Evolutionary conservation across 495 filamentous ascomycete genomes (phyloP).

Genomic region (Elaphomyces granulatus): DNA sequence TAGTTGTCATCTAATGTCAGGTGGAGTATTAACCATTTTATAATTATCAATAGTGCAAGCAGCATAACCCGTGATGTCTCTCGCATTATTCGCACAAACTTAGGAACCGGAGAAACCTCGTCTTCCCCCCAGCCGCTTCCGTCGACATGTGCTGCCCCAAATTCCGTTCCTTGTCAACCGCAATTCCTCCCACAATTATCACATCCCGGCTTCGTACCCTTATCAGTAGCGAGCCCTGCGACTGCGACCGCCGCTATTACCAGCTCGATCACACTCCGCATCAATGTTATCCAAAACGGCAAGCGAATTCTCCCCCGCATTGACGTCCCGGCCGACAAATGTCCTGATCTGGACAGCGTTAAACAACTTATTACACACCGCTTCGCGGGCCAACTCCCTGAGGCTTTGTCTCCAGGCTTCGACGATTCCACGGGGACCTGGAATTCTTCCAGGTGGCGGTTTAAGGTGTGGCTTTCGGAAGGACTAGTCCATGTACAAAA

Average conservation of each 20-base stretch:
- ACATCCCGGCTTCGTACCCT: not conserved
- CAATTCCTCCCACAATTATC: not conserved
- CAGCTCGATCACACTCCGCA: conserved; percentile 19
- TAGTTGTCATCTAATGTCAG: not conserved
- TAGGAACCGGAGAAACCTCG: too few relatives aligned
- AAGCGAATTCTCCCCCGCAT: conserved; percentile 29
- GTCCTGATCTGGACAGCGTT: conserved; percentile 20
- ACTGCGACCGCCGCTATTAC: not conserved
- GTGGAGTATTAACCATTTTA: conserved; percentile 2
- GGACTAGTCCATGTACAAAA: conserved; percentile 23
- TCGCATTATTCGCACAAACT: too few relatives aligned
- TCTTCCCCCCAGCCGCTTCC: too few relatives aligned
- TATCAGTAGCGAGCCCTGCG: not conserved
- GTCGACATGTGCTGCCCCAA: not conserved
- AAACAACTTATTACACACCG: conserved; percentile 22
- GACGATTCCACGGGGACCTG: conserved; percentile 7
- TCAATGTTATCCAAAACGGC: conserved; percentile 29
- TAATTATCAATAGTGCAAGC: conserved; percentile 21
- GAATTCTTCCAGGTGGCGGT: conserved; percentile 16
- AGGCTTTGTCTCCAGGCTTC: not conserved
- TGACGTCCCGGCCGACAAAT: conserved; percentile 24
- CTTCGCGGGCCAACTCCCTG: conserved; percentile 21
- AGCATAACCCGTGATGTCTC: conserved; percentile 31
- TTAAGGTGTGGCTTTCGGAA: conserved; percentile 29
- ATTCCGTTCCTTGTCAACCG: too few relatives aligned